Conservation (phyloP, 192 early-diverging fungal genomes). For the Kickxella alabastrina region DNA sequence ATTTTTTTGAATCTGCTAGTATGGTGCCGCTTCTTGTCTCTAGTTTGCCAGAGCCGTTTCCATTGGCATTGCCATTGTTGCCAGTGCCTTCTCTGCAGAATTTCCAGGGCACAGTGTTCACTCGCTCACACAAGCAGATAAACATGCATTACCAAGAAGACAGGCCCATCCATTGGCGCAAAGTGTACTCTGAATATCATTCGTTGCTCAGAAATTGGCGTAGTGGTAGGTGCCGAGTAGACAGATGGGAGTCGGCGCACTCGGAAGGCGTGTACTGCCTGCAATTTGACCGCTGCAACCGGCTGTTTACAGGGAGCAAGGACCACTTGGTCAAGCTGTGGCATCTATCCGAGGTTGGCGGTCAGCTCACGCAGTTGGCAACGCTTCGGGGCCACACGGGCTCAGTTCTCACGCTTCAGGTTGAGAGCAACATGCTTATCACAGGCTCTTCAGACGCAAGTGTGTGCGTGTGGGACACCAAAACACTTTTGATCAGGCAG, state of each 20-base stretch:
- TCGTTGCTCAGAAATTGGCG: conserved; percentile 72
- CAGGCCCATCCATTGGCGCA: conserved; percentile 69
- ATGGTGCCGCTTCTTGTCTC: too few relatives aligned
- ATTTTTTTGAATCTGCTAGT: too few relatives aligned
- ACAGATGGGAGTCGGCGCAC: conserved; percentile 67
- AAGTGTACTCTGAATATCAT: conserved; percentile 63
- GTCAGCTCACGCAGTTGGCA: conserved; percentile 38
- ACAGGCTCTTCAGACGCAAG: conserved; percentile 70
- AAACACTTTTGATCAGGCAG: conserved; percentile 49
- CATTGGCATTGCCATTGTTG: too few relatives aligned
- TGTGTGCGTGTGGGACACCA: conserved; percentile 69
- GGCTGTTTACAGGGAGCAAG: conserved; percentile 67
- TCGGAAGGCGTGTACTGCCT: conserved; percentile 82
- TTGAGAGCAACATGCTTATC: conserved; percentile 59
- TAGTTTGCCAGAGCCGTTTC: too few relatives aligned
- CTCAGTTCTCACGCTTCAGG: conserved; percentile 86
- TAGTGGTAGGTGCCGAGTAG: conserved; percentile 55
- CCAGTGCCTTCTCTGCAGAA: too few relatives aligned
- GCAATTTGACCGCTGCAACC: conserved; percentile 66
- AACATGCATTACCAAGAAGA: too few relatives aligned
- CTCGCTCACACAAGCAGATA: too few relatives aligned
- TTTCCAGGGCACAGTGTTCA: not conserved
- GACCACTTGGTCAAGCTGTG: conserved; percentile 73
- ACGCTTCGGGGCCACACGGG: conserved; percentile 70
- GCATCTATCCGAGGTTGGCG: conserved; percentile 60